Percentiles rank a stretch among this genome's conserved stretches.
phyloP scores from a whole-genome alignment of 2,329 filamentous ascomycete genomes.

The Xylaria sp. region DNA sequence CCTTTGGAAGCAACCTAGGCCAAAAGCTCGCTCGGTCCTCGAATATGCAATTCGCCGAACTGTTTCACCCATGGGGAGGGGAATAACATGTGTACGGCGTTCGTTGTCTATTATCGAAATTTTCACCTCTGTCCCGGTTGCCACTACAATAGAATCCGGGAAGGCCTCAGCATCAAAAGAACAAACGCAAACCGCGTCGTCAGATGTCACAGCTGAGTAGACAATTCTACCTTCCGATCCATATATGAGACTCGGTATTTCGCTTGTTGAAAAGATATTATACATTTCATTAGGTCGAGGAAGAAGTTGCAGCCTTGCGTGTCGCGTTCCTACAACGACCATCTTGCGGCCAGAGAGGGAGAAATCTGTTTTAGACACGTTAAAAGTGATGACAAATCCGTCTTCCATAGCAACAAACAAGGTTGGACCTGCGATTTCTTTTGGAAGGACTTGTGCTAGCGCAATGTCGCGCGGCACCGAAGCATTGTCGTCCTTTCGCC shows the following conservation, averaged over 20 bases:
- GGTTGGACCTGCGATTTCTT: conserved; percentile 68
- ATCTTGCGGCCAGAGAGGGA: conserved; percentile 78
- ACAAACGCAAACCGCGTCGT: conserved; percentile 83
- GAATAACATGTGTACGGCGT: conserved; percentile 86
- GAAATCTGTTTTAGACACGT: conserved; percentile 70
- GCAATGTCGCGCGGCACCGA: conserved; percentile 86
- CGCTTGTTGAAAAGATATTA: conserved; percentile 92
- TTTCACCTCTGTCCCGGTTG: conserved; percentile 78
- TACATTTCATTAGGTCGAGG: conserved; percentile 73
- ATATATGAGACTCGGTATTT: conserved; percentile 94
- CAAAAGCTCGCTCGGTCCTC: conserved; percentile 80
- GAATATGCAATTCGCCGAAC: conserved; percentile 90
- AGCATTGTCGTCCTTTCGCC: conserved; percentile 70
- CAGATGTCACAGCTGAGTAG: conserved; percentile 92
- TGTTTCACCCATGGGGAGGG: conserved; percentile 81
- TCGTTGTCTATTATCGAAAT: conserved; percentile 85
- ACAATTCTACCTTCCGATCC: conserved; percentile 86
- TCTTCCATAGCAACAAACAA: conserved; percentile 93
- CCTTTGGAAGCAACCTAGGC: conserved; percentile 84
- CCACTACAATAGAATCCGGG: conserved; percentile 82
- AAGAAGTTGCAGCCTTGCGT: conserved; percentile 82
- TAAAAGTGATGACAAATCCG: conserved; percentile 87
- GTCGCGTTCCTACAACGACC: conserved; percentile 84
- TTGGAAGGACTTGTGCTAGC: conserved; percentile 79
- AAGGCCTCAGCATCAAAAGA: conserved; percentile 85